phyloP scores from a whole-genome alignment of 2,329 filamentous ascomycete genomes.

The Dactylellina parvicollis region DNA sequence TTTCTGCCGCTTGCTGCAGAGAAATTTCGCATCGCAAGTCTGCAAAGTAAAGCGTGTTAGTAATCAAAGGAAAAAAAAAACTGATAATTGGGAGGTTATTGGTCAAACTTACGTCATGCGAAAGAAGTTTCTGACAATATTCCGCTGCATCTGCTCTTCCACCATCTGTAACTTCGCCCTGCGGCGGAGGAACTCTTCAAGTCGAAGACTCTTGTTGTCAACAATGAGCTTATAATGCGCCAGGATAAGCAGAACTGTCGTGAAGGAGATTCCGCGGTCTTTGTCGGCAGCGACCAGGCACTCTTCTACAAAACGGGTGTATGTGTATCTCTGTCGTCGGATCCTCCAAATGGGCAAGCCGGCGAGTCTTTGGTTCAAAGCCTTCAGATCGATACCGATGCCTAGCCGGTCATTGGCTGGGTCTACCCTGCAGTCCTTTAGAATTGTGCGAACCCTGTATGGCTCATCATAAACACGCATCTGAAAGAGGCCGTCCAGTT shows the following conservation, averaged over 20 bases:
- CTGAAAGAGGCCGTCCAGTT: slow-evolving; percentile 93
- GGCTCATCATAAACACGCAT: slow-evolving; percentile 96
- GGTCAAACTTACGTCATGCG: slow-evolving; percentile 76
- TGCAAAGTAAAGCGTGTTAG: neutral
- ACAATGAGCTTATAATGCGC: slow-evolving; percentile 99
- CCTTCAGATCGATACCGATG: slow-evolving; percentile 74
- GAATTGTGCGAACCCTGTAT: slow-evolving; percentile 83
- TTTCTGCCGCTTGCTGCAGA: slow-evolving; percentile 56
- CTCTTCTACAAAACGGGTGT: slow-evolving; percentile 97
- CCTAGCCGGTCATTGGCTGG: slow-evolving; percentile 61
- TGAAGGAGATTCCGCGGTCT: slow-evolving; percentile 89
- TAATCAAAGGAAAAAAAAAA: neutral
- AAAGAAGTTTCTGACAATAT: slow-evolving; percentile 93
- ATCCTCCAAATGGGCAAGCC: slow-evolving; percentile 80
- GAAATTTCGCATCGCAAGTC: slow-evolving; percentile 47
- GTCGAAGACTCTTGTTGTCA: slow-evolving; percentile 92
- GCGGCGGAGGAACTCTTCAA: slow-evolving; percentile 93
- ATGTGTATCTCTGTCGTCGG: slow-evolving; percentile 76
- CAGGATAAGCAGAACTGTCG: slow-evolving; percentile 89
- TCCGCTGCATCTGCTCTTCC: slow-evolving; percentile 89
- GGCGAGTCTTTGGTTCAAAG: slow-evolving; percentile 76
- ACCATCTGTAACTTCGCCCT: slow-evolving; percentile 90
- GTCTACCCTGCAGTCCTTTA: slow-evolving; percentile 80
- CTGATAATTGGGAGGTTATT: neutral
- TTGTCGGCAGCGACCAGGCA: slow-evolving; percentile 92